Evolutionary conservation across 768 basidiomycete genomes (phyloP).

Genomic region (Suillus brevipes): DNA sequence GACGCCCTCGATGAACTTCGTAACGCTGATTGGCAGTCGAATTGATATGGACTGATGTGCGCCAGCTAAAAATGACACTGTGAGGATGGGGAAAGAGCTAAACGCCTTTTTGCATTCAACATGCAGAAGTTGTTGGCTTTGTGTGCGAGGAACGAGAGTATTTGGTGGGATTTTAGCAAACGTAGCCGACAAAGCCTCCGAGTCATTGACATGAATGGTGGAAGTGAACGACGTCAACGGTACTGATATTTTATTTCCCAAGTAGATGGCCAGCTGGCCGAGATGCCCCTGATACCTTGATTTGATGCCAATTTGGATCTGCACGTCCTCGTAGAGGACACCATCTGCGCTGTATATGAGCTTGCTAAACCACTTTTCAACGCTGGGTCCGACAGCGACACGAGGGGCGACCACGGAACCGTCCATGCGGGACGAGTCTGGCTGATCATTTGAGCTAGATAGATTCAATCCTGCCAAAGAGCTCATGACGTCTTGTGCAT

Average conservation of each 20-base stretch:
- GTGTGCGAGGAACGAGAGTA: slow-evolving; percentile 76
- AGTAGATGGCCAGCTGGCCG: slow-evolving; percentile 90
- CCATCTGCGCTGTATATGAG: slow-evolving; percentile 81
- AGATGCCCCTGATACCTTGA: slow-evolving; percentile 94
- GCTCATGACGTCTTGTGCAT: slow-evolving; percentile 59
- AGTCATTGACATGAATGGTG: slow-evolving; percentile 68
- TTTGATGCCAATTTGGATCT: slow-evolving; percentile 95
- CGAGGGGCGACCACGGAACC: slow-evolving; percentile 48
- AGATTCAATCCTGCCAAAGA: slow-evolving; percentile 85
- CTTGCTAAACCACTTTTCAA: slow-evolving; percentile 89
- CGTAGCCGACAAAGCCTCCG: slow-evolving; percentile 74
- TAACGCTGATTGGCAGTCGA: slow-evolving; percentile 81
- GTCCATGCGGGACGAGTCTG: slow-evolving; percentile 17
- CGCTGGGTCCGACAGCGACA: slow-evolving; percentile 63
- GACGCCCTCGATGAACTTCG: slow-evolving; percentile 94
- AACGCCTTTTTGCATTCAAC: slow-evolving; percentile 94
- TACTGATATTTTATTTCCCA: slow-evolving; percentile 91
- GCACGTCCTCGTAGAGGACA: slow-evolving; percentile 92
- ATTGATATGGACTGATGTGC: slow-evolving; percentile 85
- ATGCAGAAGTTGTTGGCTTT: slow-evolving; percentile 91
- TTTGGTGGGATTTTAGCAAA: slow-evolving; percentile 92
- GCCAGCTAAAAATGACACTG: slow-evolving; percentile 89
- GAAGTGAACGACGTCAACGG: slow-evolving; percentile 92
- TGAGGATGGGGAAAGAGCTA: slow-evolving; percentile 70
- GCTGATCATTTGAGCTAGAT: slow-evolving; percentile 32